Base-by-base conservation (phyloP, 257 asterid genomes). In the Solanum microdontum region DNA sequence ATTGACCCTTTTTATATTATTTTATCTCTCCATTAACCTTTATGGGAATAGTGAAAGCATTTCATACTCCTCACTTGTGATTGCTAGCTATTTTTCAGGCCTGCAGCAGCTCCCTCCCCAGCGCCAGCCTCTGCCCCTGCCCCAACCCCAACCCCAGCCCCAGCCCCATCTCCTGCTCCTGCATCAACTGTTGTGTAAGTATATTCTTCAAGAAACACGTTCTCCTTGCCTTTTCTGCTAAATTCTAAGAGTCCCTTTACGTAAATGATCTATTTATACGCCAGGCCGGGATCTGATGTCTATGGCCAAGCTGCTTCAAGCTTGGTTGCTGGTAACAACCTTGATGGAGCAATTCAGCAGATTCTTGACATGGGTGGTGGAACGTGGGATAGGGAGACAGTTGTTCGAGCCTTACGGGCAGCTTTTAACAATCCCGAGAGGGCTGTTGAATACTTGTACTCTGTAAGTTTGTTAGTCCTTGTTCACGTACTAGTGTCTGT, bases 311-410 rank as follows among this genome's bases (percentile, higher is more conserved):
- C 98, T 10, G 96, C 98, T 85, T 92, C 97, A 32, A 93, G 89
- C 91, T 91, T 94, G 37, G 95, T 92, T 88, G 96, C 98, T 85
- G 99, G 96, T 12, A 95, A 64, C 90, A 95, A 90, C 88, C 95
- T 96, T 51, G 98, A 94, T 33, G 95, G 91, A 85, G 26, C 95
- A 15, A 87, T 95, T 89, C 98, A 93, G 91, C 96, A 95, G 93
- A 93, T 96, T 85, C 95, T 96, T 89, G 96, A 94, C 88, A 93
- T 96, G 96, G 99, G 99, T 66, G 99, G 98, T 36, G 99, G 99
- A 72, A 91, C 84, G 48, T 96, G 99, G 99, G 97, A 96, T 87
- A 87, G 98, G 88, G 98, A 94, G n/a, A 92, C 93, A 23, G 98
- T 96, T 88, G 92, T 94, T 75, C 94, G 96, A 76, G 98, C 99